Evolutionary conservation across 495 filamentous ascomycete genomes (phyloP).

Genomic region (Hypoxylon subgilvum): DNA sequence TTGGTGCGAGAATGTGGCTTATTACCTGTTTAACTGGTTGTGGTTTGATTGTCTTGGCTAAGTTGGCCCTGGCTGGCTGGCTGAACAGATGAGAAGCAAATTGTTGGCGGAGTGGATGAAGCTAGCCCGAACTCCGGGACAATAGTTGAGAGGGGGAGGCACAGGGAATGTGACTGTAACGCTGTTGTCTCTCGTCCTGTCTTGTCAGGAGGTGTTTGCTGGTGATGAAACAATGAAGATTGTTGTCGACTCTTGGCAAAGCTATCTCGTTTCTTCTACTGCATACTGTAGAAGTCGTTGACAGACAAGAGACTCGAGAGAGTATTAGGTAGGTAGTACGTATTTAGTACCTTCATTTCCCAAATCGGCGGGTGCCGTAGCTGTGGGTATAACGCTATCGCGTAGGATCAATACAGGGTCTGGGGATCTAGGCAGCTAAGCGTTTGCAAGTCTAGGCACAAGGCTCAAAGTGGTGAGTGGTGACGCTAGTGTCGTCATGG

Average conservation of each 20-base stretch:
- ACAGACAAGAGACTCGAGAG: no score
- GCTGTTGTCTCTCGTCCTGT: no score
- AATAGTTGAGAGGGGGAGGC: background rate
- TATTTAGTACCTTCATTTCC: no score
- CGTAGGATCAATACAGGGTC: constrained; percentile 3
- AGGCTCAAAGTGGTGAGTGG: constrained; percentile 28
- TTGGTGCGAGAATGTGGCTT: constrained; percentile 25
- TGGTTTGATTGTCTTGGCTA: constrained; percentile 28
- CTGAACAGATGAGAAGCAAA: constrained; percentile 2
- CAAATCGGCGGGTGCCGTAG: constrained; percentile 7
- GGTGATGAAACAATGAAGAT: background rate
- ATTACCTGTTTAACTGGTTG: constrained; percentile 8
- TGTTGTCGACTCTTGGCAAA: no score
- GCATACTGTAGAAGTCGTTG: no score
- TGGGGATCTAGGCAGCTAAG: no score
- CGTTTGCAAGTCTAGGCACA: constrained; percentile 29
- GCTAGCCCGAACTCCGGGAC: constrained; percentile 20
- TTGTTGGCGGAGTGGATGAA: no score
- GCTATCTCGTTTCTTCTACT: no score
- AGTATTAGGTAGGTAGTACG: background rate
- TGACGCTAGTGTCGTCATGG: constrained; percentile 37
- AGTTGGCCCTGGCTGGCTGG: no score
- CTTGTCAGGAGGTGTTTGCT: no score
- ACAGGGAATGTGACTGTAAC: constrained; percentile 18
- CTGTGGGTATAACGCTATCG: background rate